Base-by-base conservation (phyloP, 176 grass and related monocot genomes). In the Pharus latifolius region DNA sequence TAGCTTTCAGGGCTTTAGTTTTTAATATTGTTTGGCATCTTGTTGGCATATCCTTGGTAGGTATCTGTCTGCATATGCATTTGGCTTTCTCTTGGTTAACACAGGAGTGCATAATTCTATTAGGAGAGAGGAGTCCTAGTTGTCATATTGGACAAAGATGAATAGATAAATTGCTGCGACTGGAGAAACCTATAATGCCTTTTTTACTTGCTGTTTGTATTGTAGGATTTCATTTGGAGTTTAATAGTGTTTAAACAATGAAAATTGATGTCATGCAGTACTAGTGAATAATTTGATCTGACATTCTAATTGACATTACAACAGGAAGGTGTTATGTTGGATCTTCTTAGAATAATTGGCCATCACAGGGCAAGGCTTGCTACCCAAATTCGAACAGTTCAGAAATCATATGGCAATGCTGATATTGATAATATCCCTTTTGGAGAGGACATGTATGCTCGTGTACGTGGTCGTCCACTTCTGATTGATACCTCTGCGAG, bases 311-410 rank as follows among this genome's bases (percentile, higher is more conserved):
- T n/a, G n/a, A n/a, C n/a, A 56, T 73, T 74, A 37, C 62, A 70
- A 80, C 83, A 99, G 95, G 95, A 99, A 91, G 37, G 87, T 52
- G 75, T 94, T 75, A 84, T 99, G 74, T 86, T 99, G 68, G 95
- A 94, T 80, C 90, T 99, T 83, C 88, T 99, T 70, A 91, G 82
- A 84, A 88, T 99, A 80, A 82, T 99, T 52, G 89, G 95, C n/a
- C 84, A 99, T 74, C 95, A 99, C 76, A 75, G 83, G 66, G 90
- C 95, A 77, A 91, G 95, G 75, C 90, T 99, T 75, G 90, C 95
- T 38, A 99, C 90, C 72, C 95, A 91, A 74, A 99, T 99, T 60
- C 84, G 95, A 70, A 99, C 95, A 20, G 95, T 99, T 60, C 95
- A 99, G 65, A 99, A 99, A 86, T 81, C 86, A 69, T 99, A 99